Evolutionary conservation across 495 filamentous ascomycete genomes (phyloP).

Genomic region (Xylaria sp.): DNA sequence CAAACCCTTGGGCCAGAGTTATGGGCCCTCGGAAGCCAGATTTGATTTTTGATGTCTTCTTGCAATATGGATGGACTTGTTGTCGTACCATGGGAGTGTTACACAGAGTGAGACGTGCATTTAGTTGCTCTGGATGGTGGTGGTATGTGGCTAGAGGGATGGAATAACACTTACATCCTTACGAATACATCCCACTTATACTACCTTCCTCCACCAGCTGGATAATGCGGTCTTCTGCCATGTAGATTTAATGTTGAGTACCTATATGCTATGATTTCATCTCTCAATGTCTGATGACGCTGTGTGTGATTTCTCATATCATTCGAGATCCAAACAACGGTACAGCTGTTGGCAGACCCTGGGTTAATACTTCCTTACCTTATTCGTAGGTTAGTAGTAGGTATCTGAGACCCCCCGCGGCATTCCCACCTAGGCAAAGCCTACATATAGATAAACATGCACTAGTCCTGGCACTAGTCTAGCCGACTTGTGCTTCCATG

Average conservation of each 20-base stretch:
- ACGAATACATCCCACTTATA: too few relatives aligned
- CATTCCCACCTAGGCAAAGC: not conserved
- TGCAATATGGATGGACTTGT: not conserved
- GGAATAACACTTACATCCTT: not conserved
- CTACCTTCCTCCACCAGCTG: too few relatives aligned
- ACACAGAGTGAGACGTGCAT: not conserved
- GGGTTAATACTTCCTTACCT: too few relatives aligned
- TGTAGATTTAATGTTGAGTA: too few relatives aligned
- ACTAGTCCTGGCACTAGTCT: too few relatives aligned
- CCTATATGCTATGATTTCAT: not conserved
- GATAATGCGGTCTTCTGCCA: too few relatives aligned
- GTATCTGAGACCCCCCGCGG: not conserved
- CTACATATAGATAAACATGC: too few relatives aligned
- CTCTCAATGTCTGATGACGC: not conserved
- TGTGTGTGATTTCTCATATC: not conserved
- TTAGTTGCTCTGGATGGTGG: too few relatives aligned
- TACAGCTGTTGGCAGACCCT: not conserved
- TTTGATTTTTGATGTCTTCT: not conserved
- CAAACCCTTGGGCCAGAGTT: not conserved
- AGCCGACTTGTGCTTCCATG: slow-evolving; percentile 6
- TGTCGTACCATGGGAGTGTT: not conserved
- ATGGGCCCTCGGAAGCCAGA: not conserved
- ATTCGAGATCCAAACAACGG: not conserved
- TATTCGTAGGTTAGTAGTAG: too few relatives aligned
- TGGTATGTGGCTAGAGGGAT: not conserved